These are phyloP conservation scores for Parachlorella kessleri DNA, from an alignment of 139 green algal genomes.

Conservation along the genomic window DNA sequence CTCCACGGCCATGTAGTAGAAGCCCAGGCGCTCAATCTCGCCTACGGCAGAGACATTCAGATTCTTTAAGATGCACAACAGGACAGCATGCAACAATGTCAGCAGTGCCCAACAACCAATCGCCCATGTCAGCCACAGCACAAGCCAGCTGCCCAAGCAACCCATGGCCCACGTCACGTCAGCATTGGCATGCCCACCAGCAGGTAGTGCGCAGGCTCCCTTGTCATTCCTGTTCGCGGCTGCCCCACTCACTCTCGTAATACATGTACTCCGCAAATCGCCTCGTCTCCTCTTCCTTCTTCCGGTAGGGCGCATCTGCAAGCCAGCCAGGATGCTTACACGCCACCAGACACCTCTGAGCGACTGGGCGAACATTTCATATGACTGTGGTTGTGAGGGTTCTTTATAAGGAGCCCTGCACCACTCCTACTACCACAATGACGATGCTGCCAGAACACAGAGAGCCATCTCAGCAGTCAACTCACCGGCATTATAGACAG, in stretches of 20 bases:
- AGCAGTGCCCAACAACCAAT: neutral
- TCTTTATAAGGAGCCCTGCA: neutral
- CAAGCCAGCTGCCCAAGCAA: neutral
- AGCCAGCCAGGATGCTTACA: neutral
- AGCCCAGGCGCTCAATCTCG: slow-evolving; percentile 15
- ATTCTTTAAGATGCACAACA: neutral
- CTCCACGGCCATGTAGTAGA: slow-evolving; percentile 22
- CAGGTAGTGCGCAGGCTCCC: no score
- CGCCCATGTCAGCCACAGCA: neutral
- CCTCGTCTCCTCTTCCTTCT: slow-evolving; percentile 30
- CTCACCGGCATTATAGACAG: neutral
- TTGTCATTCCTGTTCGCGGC: no score
- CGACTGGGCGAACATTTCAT: neutral
- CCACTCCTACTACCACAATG: neutral
- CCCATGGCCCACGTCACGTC: no score
- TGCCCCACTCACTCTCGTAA: slow-evolving; percentile 3
- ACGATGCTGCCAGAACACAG: no score
- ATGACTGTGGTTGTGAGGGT: neutral
- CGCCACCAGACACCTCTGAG: neutral
- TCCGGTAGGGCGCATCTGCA: neutral
- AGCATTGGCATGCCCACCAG: no score
- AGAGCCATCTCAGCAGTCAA: neutral
- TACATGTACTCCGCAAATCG: slow-evolving; percentile 25
- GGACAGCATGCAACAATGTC: neutral
- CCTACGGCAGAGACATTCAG: neutral